Evolutionary conservation across 805 yeast genomes (phyloP), one percentile per base, ranked within the genome.

Genomic region (Teunomyces atbi): DNA sequence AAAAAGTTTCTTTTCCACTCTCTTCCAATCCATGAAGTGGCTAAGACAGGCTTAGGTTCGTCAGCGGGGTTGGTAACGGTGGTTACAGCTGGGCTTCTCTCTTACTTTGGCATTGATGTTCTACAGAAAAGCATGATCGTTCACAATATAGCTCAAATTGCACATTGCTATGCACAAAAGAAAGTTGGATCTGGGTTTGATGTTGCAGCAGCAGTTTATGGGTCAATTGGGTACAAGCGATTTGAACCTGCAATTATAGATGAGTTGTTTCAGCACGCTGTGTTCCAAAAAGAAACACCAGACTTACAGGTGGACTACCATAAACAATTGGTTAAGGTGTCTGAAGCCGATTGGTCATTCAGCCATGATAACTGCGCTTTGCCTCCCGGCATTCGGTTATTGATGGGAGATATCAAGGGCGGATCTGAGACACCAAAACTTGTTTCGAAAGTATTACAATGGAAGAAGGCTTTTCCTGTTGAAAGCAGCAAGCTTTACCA

Each of bases 161-260:
- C 96, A 0, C 99, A 94, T 64, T 91, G 97, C 62, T 77, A 81
- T 47, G 98, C 99, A 2, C 99, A 94, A 64, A 88, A 89, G 27
- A 94, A 94, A 64, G 83, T 94, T 20, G 99, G 99, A 0, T 89
- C 97, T 3, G 99, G 99, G 0, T 94, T 94, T 65, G 99, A 94
- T 61, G 96, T 94, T 35, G 98, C 96, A 0, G 84, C 97, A 20
- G 99, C 99, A 0, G 84, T 88, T 0, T 92, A 77, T 64, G 99
- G 99, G 1, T 86, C 96, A 0, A 85, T 91, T 39, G 75, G 83
- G 5, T 94, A 94, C 64, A 75, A 79, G 37, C 73, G 99, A 49
- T 94, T 94, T 58, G 68, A 74, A 2, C 88, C 96, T 0, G 62
- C 55, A 5, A 49, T 80, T 29, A 78, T 81, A 41, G 67, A 66